Base-by-base conservation (phyloP, 139 green algal species). In the Chlamydomonas sp. region DNA sequence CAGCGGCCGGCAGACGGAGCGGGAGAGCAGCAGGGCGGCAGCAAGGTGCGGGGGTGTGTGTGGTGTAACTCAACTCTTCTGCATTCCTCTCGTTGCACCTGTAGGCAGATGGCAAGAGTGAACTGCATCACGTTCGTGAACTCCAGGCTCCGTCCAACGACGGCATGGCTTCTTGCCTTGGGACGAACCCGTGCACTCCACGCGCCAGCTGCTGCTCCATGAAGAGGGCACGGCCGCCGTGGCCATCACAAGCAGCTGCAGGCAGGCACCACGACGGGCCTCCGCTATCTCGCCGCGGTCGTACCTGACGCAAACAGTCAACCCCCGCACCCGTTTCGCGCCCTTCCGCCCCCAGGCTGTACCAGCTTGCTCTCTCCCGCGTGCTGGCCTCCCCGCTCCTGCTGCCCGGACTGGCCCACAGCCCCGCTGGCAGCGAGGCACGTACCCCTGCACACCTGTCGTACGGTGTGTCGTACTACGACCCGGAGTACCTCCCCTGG, bases 291-390 rank as follows among this genome's bases (percentile, higher is more conserved):
- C 31, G 31, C 31, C 31, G 31, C 31, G 31, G 31, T 49, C 31
- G 31, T 49, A 49, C 31, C 31, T 49, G 31, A 49, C 31, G 31
- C 31, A 49, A 49, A 0, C 31, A 49, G 0, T 49, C 31, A 49
- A 49, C 31, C 31, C 31, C 31, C 31, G 31, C 31, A 49, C 31
- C 31, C 31, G 0, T 49, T 49, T 49, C 31, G 31, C 31, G 31
- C 73, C 5, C n/a, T 6, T 49, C 14, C 69, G 5, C 69, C 73
- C 7, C 3, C 83, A 87, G 83, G 83, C 63, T 87, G 14, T 87
- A 87, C 73, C 83, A 87, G 83, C 83, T 87, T 5, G 83, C 83
- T 20, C 73, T 87, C 15, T 81, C 73, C 1, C n/a, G 58, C 31
- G 3, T 87, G 49, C 83, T 87, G 0, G 31, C 72, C 8, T 87